Evolutionary conservation across 73 alveolate species (phyloP).

Genomic region (Symbiodinium pilosum): DNA sequence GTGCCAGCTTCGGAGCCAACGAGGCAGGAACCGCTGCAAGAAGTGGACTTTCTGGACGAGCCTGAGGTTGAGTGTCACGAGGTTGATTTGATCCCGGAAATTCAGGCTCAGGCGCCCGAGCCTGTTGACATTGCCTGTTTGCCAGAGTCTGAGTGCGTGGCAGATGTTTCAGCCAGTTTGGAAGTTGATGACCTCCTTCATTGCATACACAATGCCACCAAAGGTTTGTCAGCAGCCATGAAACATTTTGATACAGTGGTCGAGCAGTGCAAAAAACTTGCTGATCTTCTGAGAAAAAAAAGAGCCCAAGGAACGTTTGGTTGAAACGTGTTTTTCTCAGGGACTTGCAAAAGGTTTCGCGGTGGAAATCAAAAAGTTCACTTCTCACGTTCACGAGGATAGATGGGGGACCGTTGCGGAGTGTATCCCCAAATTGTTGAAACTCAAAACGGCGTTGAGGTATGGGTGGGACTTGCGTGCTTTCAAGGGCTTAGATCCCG

Average conservation of each 20-base stretch:
- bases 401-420: background rate
- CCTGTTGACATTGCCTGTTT: background rate
- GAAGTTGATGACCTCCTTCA: background rate
- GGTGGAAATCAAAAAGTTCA: background rate
- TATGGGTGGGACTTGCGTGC: background rate
- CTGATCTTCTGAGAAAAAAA: background rate
- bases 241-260: background rate
- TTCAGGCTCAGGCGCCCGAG: background rate
- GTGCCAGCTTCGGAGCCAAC: background rate
- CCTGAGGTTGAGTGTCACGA: background rate
- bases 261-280: background rate
- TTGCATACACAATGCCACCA: background rate
- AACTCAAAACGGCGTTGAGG: background rate
- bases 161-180: background rate
- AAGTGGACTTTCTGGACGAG: background rate
- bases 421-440: background rate
- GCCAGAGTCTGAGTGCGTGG: background rate
- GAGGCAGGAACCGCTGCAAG: background rate
- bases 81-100: background rate
- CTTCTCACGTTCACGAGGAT: background rate
- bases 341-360: background rate
- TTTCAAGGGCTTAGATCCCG: background rate
- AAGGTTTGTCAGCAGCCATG: background rate
- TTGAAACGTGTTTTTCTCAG: background rate
- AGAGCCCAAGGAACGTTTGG: background rate